These are phyloP conservation scores for Periconia sp. DNA, from an alignment of 2,329 filamentous ascomycete species.

Conservation along the genomic window DNA sequence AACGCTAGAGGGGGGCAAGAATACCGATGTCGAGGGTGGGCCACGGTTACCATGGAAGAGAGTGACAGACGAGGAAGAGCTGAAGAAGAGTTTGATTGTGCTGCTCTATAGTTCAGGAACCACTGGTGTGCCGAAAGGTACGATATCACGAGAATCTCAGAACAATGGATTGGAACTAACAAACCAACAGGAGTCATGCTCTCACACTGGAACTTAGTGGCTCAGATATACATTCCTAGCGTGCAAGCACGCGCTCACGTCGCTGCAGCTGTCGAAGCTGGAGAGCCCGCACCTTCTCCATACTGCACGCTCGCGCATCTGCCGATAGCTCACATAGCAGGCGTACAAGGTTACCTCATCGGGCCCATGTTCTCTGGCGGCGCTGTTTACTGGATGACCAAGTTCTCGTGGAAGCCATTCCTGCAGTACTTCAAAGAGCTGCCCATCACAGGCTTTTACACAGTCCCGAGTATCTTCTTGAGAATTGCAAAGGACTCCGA, in stretches of 20 bases:
- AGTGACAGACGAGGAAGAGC: conserved; percentile 56
- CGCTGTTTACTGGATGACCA: conserved; percentile 64
- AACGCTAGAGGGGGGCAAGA: conserved; percentile 32
- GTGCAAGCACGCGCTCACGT: conserved; percentile 16
- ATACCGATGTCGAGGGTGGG: conserved; percentile 12
- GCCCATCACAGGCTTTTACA: conserved; percentile 61
- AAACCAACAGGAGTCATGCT: conserved; percentile 43
- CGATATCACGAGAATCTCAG: background rate
- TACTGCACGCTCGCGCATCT: conserved; percentile 51
- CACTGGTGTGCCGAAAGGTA: conserved; percentile 50
- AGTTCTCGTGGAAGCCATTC: conserved; percentile 62
- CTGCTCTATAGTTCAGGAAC: conserved; percentile 53
- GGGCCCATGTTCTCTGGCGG: conserved; percentile 42
- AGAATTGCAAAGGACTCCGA: conserved; percentile 61
- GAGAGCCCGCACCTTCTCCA: conserved; percentile 25
- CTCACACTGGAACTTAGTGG: conserved; percentile 48
- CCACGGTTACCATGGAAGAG: conserved; percentile 51
- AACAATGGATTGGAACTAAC: conserved; percentile 1
- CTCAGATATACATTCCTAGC: conserved; percentile 32
- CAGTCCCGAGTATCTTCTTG: conserved; percentile 64
- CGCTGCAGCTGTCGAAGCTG: conserved; percentile 18
- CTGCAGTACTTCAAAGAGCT: conserved; percentile 56
- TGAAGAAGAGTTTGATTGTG: conserved; percentile 51
- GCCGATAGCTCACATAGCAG: conserved; percentile 52
- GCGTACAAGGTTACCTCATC: conserved; percentile 50